phyloP scores from a whole-genome alignment of 495 filamentous ascomycete genomes.

The Darksidea phi region DNA sequence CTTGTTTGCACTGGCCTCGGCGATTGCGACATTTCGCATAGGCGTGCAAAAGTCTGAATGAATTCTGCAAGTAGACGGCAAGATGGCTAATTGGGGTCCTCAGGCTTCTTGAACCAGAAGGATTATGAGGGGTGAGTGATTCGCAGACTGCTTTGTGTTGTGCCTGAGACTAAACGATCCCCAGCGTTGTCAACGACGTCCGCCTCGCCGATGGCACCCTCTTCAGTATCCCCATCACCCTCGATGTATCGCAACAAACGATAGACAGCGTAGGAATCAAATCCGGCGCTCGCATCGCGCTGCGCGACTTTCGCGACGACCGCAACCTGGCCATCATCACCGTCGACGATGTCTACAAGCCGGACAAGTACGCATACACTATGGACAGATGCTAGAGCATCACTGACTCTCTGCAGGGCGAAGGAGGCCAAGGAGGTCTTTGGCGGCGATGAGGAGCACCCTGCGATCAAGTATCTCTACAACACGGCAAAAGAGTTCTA shows the following conservation, averaged over 20 bases:
- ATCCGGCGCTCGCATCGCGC: constrained; percentile 74
- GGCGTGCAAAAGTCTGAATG: not conserved
- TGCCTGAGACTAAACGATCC: constrained; percentile 9
- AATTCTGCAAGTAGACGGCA: not conserved
- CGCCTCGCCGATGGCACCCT: constrained; percentile 86
- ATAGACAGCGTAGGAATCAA: constrained; percentile 73
- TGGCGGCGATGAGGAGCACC: constrained; percentile 89
- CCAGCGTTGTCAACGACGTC: constrained; percentile 80
- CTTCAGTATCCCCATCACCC: constrained; percentile 95
- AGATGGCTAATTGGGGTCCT: constrained; percentile 34
- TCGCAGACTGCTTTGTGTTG: not conserved
- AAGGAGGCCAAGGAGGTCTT: constrained; percentile 93
- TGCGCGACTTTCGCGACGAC: constrained; percentile 95
- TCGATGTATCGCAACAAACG: constrained; percentile 73
- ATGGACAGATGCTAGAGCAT: not conserved
- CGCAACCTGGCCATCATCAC: constrained; percentile 93
- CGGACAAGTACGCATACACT: constrained; percentile 75
- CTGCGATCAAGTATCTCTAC: constrained; percentile 85
- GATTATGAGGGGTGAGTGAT: constrained; percentile 83
- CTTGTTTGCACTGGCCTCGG: constrained; percentile 13
- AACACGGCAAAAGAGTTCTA: constrained; percentile 80
- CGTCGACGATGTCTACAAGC: constrained; percentile 92
- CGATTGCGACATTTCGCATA: not conserved
- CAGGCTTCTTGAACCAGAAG: constrained; percentile 94
- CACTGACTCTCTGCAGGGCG: constrained; percentile 54